Evolutionary conservation across 805 yeast species (phyloP).

Genomic region (Ogataea wickerhamii): DNA sequence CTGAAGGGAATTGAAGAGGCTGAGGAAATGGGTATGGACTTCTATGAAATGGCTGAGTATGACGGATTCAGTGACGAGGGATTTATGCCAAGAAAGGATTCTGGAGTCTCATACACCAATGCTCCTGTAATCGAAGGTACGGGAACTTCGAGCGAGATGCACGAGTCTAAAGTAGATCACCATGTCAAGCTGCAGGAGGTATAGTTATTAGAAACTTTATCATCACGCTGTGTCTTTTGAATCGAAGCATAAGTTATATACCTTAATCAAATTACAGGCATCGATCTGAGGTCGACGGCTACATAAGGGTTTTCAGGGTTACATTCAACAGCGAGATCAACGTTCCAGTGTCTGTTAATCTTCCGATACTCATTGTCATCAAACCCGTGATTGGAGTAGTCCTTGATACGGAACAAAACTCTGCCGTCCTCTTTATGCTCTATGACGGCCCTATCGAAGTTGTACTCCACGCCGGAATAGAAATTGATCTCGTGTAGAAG

Average conservation of each 20-base stretch:
- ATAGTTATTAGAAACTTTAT: no score
- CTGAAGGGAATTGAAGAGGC: slow-evolving; percentile 43
- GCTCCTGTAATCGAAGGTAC: slow-evolving; percentile 12
- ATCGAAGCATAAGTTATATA: background rate
- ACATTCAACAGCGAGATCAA: slow-evolving; percentile 60
- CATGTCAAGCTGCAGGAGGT: slow-evolving; percentile 19
- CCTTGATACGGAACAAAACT: slow-evolving; percentile 58
- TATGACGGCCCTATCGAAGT: slow-evolving; percentile 40
- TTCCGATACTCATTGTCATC: slow-evolving; percentile 33
- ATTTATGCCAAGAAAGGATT: slow-evolving; percentile 10
- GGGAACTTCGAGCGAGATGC: slow-evolving; percentile 17
- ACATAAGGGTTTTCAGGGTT: slow-evolving; percentile 64
- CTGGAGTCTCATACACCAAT: slow-evolving; percentile 11
- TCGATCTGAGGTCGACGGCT: slow-evolving; percentile 58
- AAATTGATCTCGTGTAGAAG: slow-evolving; percentile 56
- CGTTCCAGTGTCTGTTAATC: slow-evolving; percentile 52
- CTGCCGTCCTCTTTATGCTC: slow-evolving; percentile 44
- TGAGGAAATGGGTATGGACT: slow-evolving; percentile 51
- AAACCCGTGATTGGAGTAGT: slow-evolving; percentile 52
- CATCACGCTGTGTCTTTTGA: background rate
- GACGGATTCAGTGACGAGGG: slow-evolving; percentile 31
- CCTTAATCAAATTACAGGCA: slow-evolving; percentile 33
- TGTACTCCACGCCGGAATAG: slow-evolving; percentile 46
- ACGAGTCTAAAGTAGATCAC: slow-evolving; percentile 16
- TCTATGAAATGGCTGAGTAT: slow-evolving; percentile 47